A percentile compares a stretch with the other conserved stretches of the same genome.
Evolutionary conservation across 1,284 basidiomycete genomes (phyloP).

Genomic region (Rugosomyces carneus): DNA sequence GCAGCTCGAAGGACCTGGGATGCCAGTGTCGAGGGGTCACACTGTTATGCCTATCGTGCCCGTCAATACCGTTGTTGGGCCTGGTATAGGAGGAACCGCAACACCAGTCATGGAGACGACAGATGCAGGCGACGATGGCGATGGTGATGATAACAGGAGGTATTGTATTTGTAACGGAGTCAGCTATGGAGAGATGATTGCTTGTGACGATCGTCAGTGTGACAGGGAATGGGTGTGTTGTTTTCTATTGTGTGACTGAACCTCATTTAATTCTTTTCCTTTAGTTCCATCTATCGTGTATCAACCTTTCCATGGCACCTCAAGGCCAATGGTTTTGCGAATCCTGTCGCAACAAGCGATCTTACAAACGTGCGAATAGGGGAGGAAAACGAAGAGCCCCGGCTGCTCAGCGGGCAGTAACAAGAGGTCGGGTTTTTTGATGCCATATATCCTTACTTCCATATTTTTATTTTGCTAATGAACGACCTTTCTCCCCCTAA

Average conservation of each 20-base stretch:
- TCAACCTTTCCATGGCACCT: constrained; percentile 68
- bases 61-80: constrained; percentile 16
- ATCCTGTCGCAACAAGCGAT: constrained; percentile 49
- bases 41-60: constrained; percentile 27
- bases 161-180: constrained; percentile 89
- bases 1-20: constrained; percentile 69
- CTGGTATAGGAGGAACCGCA: constrained; percentile 2
- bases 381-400: constrained; percentile 44
- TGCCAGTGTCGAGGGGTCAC: constrained; percentile 52
- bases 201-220: constrained; percentile 87
- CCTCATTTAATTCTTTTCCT: constrained; percentile 7
- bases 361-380: constrained; percentile 37
- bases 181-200: constrained; percentile 97
- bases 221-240: constrained; percentile 88
- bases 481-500: neutral
- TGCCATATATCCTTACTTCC: neutral
- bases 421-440: constrained; percentile 8
- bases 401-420: constrained; percentile 6
- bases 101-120: constrained; percentile 16
- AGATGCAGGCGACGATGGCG: constrained; percentile 39
- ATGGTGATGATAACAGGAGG: constrained; percentile 63
- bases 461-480: constrained; percentile 3
- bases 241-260: constrained; percentile 2
- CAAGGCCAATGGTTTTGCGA: constrained; percentile 83
- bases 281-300: constrained; percentile 85